A percentile compares a stretch with the other conserved stretches of the same genome.
Conservation (phyloP, 495 filamentous ascomycete genomes). For the Penicillium parvum region DNA sequence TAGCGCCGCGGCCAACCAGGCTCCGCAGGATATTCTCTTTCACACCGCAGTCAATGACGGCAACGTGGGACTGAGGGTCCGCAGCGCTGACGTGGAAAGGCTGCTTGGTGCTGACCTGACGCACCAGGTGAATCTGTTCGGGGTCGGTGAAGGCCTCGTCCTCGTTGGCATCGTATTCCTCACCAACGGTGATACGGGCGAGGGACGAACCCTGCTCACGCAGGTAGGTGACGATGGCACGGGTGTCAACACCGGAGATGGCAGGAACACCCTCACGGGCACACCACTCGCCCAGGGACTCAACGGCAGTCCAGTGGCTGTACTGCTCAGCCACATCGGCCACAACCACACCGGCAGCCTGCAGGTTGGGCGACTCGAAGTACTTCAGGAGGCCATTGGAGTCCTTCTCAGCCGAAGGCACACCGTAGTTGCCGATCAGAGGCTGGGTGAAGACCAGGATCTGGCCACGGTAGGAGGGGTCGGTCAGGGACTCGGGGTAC, state of each 20-base stretch:
- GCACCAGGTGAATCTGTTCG: constrained; percentile 92
- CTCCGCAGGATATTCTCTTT: constrained; percentile 99
- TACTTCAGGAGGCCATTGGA: constrained; percentile 77
- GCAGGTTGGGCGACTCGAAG: constrained; percentile 95
- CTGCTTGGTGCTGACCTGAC: constrained; percentile 92
- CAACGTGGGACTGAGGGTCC: constrained; percentile 80
- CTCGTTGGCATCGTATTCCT: constrained; percentile 98
- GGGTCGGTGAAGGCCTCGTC: constrained; percentile 95
- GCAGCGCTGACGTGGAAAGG: constrained; percentile 88
- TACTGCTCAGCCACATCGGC: constrained; percentile 90
- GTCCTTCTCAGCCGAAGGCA: constrained; percentile 73
- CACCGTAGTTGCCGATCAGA: constrained; percentile 98
- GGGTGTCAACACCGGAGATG: constrained; percentile 94
- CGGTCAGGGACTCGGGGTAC: constrained; percentile 97
- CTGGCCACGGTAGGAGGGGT: constrained; percentile 97
- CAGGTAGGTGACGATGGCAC: constrained; percentile 90
- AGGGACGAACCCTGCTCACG: constrained; percentile 95
- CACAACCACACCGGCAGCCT: constrained; percentile 92
- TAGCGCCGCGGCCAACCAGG: constrained; percentile 80
- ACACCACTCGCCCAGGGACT: constrained; percentile 91
- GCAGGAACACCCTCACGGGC: constrained; percentile 91
- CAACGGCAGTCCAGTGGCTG: constrained; percentile 97
- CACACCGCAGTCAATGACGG: constrained; percentile 95
- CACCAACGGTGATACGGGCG: constrained; percentile 90
- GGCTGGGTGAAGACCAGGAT: constrained; percentile 98